Conservation (phyloP, 2,329 filamentous ascomycete genomes). For the Didymella pomorum region DNA sequence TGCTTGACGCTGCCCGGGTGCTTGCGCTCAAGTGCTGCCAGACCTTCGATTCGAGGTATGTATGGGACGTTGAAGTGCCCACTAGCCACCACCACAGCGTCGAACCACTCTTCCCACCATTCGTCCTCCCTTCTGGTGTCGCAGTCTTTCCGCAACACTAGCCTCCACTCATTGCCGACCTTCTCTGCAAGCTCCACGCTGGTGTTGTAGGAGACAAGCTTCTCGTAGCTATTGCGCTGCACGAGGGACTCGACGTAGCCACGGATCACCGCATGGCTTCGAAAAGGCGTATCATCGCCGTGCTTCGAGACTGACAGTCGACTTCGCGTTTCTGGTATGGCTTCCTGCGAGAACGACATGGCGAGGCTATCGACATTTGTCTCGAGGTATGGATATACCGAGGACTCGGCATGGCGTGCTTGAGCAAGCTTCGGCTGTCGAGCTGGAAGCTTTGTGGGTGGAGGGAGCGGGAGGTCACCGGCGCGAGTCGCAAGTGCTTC, state of each 20-base stretch:
- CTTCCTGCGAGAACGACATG: conserved; percentile 69
- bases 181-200: conserved; percentile 68
- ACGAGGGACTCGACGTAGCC: conserved; percentile 64
- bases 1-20: conserved; percentile 62
- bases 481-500: conserved; percentile 29
- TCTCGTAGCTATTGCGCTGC: conserved; percentile 62
- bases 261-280: conserved; percentile 66
- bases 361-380: conserved; percentile 68
- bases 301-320: conserved; percentile 57
- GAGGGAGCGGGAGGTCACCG: conserved; percentile 28
- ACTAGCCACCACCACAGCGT: conserved; percentile 67
- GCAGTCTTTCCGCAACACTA: conserved; percentile 61
- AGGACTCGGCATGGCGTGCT: conserved; percentile 38
- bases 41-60: conserved; percentile 59
- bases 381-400: conserved; percentile 68
- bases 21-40: conserved; percentile 57
- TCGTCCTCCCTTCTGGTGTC: conserved; percentile 55
- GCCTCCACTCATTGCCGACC: conserved; percentile 52
- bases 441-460: conserved; percentile 32
- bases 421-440: conserved; percentile 26
- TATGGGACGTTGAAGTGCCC: conserved; percentile 69
- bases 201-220: conserved; percentile 64
- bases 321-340: conserved; percentile 58
- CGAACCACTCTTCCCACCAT: conserved; percentile 71
- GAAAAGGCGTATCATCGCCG: conserved; percentile 67